phyloP scores from a whole-genome alignment of 2,329 filamentous ascomycete genomes.

The Apiospora phragmitis region DNA sequence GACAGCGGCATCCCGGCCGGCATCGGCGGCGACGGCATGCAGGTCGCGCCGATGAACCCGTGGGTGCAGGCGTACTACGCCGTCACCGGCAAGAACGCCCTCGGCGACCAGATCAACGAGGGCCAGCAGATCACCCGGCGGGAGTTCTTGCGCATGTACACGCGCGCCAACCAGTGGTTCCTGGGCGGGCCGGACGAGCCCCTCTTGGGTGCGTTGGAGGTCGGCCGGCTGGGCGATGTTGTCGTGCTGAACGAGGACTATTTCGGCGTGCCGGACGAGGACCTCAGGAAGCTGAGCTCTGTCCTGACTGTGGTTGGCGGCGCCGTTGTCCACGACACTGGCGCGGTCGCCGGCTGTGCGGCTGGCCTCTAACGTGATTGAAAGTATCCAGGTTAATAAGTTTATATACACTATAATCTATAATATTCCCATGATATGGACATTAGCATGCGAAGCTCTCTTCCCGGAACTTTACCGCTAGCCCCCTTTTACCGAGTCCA shows the following conservation, averaged over 20 bases:
- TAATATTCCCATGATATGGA: background rate
- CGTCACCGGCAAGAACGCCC: conserved; percentile 28
- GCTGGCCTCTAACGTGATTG: background rate
- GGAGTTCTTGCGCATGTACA: conserved; percentile 26
- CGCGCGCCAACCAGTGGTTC: conserved; percentile 30
- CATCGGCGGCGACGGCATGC: conserved; percentile 29
- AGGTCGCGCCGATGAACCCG: conserved; percentile 32
- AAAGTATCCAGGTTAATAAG: background rate
- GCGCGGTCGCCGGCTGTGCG: background rate
- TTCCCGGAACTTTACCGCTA: background rate
- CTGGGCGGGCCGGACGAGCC: conserved; percentile 27
- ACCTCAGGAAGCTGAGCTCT: conserved; percentile 25
- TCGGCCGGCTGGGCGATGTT: conserved; percentile 27
- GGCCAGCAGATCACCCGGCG: conserved; percentile 25
- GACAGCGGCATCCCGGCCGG: conserved; percentile 29
- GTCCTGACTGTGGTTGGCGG: conserved; percentile 30
- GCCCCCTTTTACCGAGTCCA: background rate
- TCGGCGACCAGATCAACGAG: conserved; percentile 26
- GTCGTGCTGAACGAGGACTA: conserved; percentile 29
- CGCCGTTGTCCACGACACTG: conserved; percentile 22
- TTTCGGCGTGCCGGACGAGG: conserved; percentile 27
- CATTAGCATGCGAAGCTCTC: background rate
- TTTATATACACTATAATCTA: background rate
- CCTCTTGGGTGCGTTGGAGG: conserved; percentile 25
- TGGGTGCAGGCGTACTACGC: conserved; percentile 31